Evolutionary conservation across 164 flowering plant species (phyloP), one percentile per base, ranked within the genome.

Genomic region (Euptelea pleiosperma): DNA sequence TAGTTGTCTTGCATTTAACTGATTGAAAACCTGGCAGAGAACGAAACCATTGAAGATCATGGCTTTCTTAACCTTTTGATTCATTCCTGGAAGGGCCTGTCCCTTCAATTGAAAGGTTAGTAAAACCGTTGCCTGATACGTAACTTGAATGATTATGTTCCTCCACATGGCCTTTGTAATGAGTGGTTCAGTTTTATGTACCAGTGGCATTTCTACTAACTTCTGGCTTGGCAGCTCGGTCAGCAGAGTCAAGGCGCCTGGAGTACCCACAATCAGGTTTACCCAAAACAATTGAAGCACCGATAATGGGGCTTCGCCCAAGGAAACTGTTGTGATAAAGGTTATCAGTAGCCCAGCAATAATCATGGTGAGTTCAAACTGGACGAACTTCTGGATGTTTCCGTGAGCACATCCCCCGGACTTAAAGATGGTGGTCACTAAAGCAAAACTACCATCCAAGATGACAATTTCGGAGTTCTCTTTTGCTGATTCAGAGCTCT

Each of bases 1-100:
- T 2, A 30, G 26, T 2, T 52, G 47, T 55, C 60, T 57, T 15
- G 62, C 53, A 46, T 45, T 53, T n/a, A 62, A 26, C 7, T 30
- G 52, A 36, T 71, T 62, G 19, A 62, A 62, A 4, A 71, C 26
- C 54, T 66, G 67, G 54, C 64, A 58, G 3, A 71, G 68, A 15
- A 30, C 22, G 33, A 57, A 71, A 18, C 24, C 28, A 34, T 66
- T 66, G 60, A 62, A 62, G 53, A 62, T 59, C 52, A 62, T 52
- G 30, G 64, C 30, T 29, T 55, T 47, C 22, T 37, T 19, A 37
- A 49, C n/a, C 26, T 39, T 44, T 4, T 47, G 4, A 4, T 62
- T 48, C 8, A 24, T 54, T 33, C 42, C 26, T 3, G 36, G 53
- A 5, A 55, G 24, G 2, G n/a, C 41, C 1, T 57, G 40, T 8